phyloP scores from a whole-genome alignment of 2,329 filamentous ascomycete genomes.

The Ceratocystis diversiconidia region DNA sequence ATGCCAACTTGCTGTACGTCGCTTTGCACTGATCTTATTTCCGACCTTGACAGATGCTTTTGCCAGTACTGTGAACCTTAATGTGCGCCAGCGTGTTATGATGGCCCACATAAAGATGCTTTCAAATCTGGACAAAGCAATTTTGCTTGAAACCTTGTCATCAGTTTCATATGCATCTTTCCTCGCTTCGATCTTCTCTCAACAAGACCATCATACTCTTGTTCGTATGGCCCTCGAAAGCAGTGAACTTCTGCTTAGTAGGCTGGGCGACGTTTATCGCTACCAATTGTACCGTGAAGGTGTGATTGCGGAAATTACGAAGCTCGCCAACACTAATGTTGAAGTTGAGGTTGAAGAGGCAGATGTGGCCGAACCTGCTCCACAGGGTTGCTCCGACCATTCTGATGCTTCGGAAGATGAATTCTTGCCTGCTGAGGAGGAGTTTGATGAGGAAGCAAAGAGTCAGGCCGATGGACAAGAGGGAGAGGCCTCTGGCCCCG shows the following conservation, averaged over 20 bases:
- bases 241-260: conserved; percentile 70
- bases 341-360: conserved; percentile 19
- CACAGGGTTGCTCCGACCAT: conserved; percentile 15
- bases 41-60: conserved; percentile 93
- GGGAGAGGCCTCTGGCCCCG: conserved; percentile 13
- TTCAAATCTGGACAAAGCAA: conserved; percentile 74
- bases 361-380: conserved; percentile 22
- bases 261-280: conserved; percentile 75
- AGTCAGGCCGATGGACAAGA: conserved; percentile 21
- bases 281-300: conserved; percentile 97
- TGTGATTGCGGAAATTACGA: conserved; percentile 80
- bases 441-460: conserved; percentile 18
- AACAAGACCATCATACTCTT: conserved; percentile 79
- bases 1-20: conserved; percentile 77
- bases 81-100: conserved; percentile 86
- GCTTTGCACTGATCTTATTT: conserved; percentile 84
- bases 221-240: conserved; percentile 81
- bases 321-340: conserved; percentile 42
- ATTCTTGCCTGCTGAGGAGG: conserved; percentile 22
- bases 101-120: conserved; percentile 97
- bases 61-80: conserved; percentile 91
- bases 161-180: conserved; percentile 92
- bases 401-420: conserved; percentile 23
- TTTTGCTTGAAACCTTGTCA: conserved; percentile 72
- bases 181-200: conserved; percentile 83